Evolutionary conservation across 768 basidiomycete genomes (phyloP).

Genomic region (Amanita pseudoporphyria): DNA sequence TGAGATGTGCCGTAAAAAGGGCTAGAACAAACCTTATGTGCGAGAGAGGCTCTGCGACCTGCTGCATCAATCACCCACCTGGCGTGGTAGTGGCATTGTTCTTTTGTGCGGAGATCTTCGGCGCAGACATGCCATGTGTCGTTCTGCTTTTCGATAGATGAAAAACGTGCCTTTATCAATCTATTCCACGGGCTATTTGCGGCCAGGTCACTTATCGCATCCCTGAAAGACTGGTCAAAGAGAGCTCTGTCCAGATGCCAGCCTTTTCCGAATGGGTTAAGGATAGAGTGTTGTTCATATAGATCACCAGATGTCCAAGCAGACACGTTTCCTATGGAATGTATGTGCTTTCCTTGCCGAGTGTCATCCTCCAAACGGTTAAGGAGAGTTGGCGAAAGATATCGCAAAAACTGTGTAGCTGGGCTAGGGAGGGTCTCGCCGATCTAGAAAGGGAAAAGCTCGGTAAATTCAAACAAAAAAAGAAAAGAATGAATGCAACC

Average conservation of each 20-base stretch:
- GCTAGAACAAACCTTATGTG: conserved; percentile 12
- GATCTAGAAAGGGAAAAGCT: conserved; percentile 15
- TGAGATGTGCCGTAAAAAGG: conserved; percentile 8
- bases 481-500: conserved; percentile 12
- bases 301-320: conserved; percentile 19
- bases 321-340: conserved; percentile 25
- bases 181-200: background rate
- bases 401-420: conserved; percentile 14
- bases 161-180: conserved; percentile 9
- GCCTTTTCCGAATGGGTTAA: conserved; percentile 24
- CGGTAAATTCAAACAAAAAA: background rate
- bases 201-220: conserved; percentile 12
- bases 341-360: conserved; percentile 10
- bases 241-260: conserved; percentile 24
- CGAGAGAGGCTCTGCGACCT: conserved; percentile 25
- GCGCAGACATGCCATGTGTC: background rate
- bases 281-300: conserved; percentile 21
- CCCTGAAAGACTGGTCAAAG: conserved; percentile 23
- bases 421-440: conserved; percentile 27
- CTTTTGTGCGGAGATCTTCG: conserved; percentile 1
- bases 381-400: conserved; percentile 12
- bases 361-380: conserved; percentile 12
- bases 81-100: conserved; percentile 7
- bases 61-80: conserved; percentile 27
- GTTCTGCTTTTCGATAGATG: conserved; percentile 6